phyloP scores from a whole-genome alignment of 345 rosid genomes.

The Leavenworthia alabamica region DNA sequence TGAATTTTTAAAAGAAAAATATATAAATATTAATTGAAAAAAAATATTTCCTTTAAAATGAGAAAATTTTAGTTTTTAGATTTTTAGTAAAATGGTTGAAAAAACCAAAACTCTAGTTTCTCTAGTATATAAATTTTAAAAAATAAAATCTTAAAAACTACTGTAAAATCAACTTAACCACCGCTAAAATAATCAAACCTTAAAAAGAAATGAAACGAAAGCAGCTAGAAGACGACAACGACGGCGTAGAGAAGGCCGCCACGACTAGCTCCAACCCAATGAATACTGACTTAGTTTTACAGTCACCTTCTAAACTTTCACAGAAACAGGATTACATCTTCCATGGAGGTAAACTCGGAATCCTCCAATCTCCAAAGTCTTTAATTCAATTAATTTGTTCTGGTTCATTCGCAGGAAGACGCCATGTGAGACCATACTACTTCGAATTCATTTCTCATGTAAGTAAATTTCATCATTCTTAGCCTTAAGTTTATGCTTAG shows the following conservation, averaged over 20 bases:
- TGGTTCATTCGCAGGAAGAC: slow-evolving; percentile 41
- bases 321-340: slow-evolving; percentile 59
- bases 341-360: slow-evolving; percentile 41
- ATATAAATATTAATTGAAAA: too few species aligned
- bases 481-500: background rate
- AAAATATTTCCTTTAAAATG: too few species aligned
- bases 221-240: slow-evolving; percentile 13
- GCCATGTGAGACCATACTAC: slow-evolving; percentile 78
- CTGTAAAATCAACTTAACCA: background rate
- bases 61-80: too few species aligned
- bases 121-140: too few species aligned
- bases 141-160: too few species aligned
- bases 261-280: slow-evolving; percentile 3
- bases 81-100: too few species aligned
- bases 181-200: background rate
- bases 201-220: slow-evolving; percentile 20
- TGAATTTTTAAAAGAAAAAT: too few species aligned
- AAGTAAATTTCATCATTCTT: slow-evolving; percentile 16
- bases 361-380: background rate
- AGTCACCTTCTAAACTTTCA: slow-evolving; percentile 60
- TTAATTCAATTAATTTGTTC: background rate
- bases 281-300: slow-evolving; percentile 46
- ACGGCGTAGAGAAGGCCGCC: slow-evolving; percentile 14
- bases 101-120: too few species aligned
- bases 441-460: slow-evolving; percentile 90